Evolutionary conservation across 2,329 filamentous ascomycete species (phyloP).

Genomic region (Byssochlamys sp.): DNA sequence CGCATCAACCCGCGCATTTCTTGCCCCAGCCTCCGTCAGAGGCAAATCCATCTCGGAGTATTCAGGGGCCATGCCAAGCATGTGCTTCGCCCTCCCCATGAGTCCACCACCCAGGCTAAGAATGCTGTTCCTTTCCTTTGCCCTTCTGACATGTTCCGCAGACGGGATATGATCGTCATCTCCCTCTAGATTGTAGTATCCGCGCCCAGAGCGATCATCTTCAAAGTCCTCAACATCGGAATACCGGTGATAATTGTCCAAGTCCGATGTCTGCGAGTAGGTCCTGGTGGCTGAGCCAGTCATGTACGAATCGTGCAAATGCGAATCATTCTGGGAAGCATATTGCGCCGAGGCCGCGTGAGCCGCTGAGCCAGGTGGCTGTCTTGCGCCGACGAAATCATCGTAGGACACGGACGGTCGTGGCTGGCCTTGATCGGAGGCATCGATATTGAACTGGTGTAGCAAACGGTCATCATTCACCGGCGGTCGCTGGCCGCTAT

Average conservation of each 20-base stretch:
- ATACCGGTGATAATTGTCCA: constrained; percentile 85
- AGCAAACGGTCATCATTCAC: constrained; percentile 72
- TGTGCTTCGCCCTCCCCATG: constrained; percentile 77
- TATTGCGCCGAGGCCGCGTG: constrained; percentile 34
- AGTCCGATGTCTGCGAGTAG: constrained; percentile 67
- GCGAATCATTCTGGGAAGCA: constrained; percentile 23
- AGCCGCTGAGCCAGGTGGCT: constrained; percentile 36
- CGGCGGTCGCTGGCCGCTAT: constrained; percentile 65
- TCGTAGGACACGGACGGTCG: constrained; percentile 89
- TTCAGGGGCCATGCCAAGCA: constrained; percentile 71
- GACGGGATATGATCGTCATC: constrained; percentile 48
- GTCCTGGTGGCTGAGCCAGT: constrained; percentile 31
- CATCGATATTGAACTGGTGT: constrained; percentile 62
- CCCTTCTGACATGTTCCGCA: constrained; percentile 43
- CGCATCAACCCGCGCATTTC: constrained; percentile 38
- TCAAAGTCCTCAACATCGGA: constrained; percentile 79
- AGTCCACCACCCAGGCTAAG: constrained; percentile 77
- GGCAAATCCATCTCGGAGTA: constrained; percentile 99
- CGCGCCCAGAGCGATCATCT: constrained; percentile 58
- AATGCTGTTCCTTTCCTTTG: constrained; percentile 78
- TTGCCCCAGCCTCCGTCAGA: constrained; percentile 64
- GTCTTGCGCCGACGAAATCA: constrained; percentile 71
- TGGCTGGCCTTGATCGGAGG: constrained; percentile 51
- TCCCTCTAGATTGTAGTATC: constrained; percentile 64
- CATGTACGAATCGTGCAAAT: constrained; percentile 29